Conservation (phyloP, 75 land plant species). For the Pinus albicaulis region DNA sequence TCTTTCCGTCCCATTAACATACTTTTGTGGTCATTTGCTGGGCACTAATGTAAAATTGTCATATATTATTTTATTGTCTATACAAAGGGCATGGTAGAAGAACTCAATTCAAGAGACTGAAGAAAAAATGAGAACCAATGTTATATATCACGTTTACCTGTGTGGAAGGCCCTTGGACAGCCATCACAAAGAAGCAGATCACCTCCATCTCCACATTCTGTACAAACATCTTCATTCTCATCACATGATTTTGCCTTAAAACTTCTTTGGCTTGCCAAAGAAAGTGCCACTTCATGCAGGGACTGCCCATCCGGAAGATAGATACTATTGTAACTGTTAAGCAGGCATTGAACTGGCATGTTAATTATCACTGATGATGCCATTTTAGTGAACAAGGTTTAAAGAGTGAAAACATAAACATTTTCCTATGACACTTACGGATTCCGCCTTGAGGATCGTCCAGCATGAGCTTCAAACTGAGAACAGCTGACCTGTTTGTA, state of each 20-base stretch:
- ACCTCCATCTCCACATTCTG: conserved; percentile 76
- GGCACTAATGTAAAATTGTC: no score
- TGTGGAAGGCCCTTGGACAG: conserved; percentile 75
- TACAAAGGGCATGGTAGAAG: background rate
- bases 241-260: conserved; percentile 11
- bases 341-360: background rate
- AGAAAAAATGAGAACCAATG: background rate
- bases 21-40: no score
- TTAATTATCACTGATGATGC: background rate
- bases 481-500: conserved; percentile 82
- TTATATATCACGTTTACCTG: conserved; percentile 24
- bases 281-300: conserved; percentile 67
- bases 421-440: conserved; percentile 64
- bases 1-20: no score
- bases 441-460: conserved; percentile 80
- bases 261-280: conserved; percentile 44
- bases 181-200: conserved; percentile 61
- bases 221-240: conserved; percentile 66
- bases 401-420: background rate
- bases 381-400: background rate
- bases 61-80: no score
- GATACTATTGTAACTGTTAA: conserved; percentile 78
- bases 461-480: conserved; percentile 95
- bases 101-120: background rate
- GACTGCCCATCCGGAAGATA: conserved; percentile 76